Percentiles rank a stretch among this genome's conserved stretches.
Conservation (phyloP, 352 stramenopile genomes). For the Phytophthora foliorum region DNA sequence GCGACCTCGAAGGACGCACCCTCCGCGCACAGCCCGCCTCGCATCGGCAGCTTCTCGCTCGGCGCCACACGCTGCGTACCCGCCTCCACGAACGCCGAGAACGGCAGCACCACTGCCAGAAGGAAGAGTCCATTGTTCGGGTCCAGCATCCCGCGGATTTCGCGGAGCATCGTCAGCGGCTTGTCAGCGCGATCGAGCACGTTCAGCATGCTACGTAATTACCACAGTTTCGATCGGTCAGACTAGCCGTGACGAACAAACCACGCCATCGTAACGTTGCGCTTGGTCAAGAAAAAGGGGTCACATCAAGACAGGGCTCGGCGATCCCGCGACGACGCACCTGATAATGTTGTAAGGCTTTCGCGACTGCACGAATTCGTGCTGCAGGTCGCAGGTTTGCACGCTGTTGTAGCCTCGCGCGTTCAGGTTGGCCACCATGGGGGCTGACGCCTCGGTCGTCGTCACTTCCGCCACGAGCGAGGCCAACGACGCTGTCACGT, state of each 20-base stretch:
- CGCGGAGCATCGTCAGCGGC: slow-evolving; percentile 77
- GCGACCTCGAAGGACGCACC: slow-evolving; percentile 75
- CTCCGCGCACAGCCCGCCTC: slow-evolving; percentile 67
- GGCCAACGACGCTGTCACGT: slow-evolving; percentile 84
- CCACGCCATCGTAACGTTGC: slow-evolving; percentile 34
- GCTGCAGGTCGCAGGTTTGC: slow-evolving; percentile 73
- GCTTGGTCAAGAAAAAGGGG: slow-evolving; percentile 30
- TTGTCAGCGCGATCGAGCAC: slow-evolving; percentile 86
- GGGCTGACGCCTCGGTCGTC: slow-evolving; percentile 79
- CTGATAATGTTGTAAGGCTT: slow-evolving; percentile 88
- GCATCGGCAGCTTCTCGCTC: slow-evolving; percentile 75
- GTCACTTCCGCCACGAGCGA: slow-evolving; percentile 76
- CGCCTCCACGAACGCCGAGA: slow-evolving; percentile 84
- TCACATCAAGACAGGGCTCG: slow-evolving; percentile 6
- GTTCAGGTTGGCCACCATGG: slow-evolving; percentile 86
- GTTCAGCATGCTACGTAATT: slow-evolving; percentile 74
- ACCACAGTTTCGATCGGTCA: slow-evolving; percentile 22
- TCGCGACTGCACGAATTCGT: slow-evolving; percentile 69
- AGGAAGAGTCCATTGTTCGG: slow-evolving; percentile 79
- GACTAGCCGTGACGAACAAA: slow-evolving; percentile 35
- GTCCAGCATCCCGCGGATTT: slow-evolving; percentile 81
- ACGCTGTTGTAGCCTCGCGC: slow-evolving; percentile 82
- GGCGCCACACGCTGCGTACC: slow-evolving; percentile 73
- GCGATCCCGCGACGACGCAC: slow-evolving; percentile 39
- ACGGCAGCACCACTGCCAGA: slow-evolving; percentile 83